Conservation (phyloP, 2,329 filamentous ascomycete species). For the Scleromitrula shiraiana region DNA sequence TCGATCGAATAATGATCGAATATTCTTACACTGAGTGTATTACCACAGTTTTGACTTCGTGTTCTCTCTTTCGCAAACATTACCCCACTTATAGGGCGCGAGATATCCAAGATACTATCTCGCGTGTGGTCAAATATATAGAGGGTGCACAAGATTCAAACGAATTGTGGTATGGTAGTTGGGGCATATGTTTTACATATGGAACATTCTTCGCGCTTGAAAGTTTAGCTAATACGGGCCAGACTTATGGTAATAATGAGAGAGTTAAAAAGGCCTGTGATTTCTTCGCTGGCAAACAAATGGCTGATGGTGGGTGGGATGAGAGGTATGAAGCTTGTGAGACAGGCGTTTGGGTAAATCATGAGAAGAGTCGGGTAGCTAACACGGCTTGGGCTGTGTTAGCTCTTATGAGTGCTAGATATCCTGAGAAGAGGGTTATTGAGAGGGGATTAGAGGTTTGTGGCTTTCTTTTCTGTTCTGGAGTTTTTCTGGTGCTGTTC, state of each 20-base stretch:
- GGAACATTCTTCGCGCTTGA: conserved; percentile 93
- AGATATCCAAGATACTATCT: background rate
- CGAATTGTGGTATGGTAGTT: conserved; percentile 93
- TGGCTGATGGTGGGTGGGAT: conserved; percentile 86
- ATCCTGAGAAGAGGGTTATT: background rate
- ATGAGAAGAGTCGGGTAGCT: conserved; percentile 6
- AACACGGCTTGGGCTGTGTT: conserved; percentile 21
- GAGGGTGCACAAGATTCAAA: conserved; percentile 38
- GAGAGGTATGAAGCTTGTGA: conserved; percentile 65
- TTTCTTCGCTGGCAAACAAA: conserved; percentile 79
- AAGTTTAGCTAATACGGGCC: conserved; percentile 68
- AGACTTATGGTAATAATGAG: conserved; percentile 66
- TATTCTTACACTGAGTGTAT: background rate
- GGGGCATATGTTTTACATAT: conserved; percentile 97
- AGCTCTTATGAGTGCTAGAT: background rate
- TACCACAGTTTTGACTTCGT: background rate
- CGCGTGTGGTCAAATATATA: background rate
- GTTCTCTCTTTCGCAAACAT: background rate
- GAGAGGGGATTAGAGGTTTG: background rate
- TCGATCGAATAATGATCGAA: background rate
- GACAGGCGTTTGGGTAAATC: background rate
- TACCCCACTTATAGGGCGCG: background rate
- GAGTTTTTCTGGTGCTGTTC: background rate
- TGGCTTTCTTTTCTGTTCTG: background rate
- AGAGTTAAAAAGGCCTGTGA: conserved; percentile 67